A percentile compares a stretch with the other conserved stretches of the same genome.
Conservation (phyloP, 257 asterid species). For the Petrea volubilis region DNA sequence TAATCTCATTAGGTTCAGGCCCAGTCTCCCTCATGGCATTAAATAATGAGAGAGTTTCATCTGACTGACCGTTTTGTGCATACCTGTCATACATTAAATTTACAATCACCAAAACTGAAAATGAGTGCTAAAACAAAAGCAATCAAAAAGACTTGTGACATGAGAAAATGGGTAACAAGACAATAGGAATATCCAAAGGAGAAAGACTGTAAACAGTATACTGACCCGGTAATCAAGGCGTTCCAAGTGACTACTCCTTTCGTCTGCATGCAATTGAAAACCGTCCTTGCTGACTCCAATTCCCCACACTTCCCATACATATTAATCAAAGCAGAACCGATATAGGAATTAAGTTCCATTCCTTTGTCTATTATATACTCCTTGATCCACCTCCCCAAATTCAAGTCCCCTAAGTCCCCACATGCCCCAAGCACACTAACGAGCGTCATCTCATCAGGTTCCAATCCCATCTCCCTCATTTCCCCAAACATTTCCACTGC, state of each 20-base stretch:
- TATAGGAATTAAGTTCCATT: conserved; percentile 57
- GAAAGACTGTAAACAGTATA: neutral
- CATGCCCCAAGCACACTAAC: conserved; percentile 86
- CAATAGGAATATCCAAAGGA: neutral
- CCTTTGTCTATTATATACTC: conserved; percentile 40
- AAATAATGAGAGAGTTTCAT: conserved; percentile 65
- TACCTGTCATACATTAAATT: conserved; percentile 46
- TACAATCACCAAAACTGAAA: conserved; percentile 12
- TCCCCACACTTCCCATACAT: conserved; percentile 92
- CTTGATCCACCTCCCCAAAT: conserved; percentile 63
- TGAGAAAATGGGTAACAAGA: neutral
- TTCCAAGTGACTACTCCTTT: conserved; percentile 82
- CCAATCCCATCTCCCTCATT: conserved; percentile 63
- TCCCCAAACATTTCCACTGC: conserved; percentile 68
- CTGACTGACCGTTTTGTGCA: conserved; percentile 82
- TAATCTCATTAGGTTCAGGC: conserved; percentile 64
- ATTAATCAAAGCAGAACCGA: conserved; percentile 78
- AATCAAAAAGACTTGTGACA: neutral
- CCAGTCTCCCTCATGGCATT: conserved; percentile 66
- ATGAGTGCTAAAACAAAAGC: neutral
- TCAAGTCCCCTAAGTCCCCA: conserved; percentile 73
- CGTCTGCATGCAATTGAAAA: conserved; percentile 46
- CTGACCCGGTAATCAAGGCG: conserved; percentile 88
- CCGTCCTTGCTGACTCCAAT: conserved; percentile 59
- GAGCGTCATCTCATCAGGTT: conserved; percentile 78